These are phyloP conservation scores for Xylaria longipes DNA, from an alignment of 495 filamentous ascomycete genomes.

Conservation along the genomic window DNA sequence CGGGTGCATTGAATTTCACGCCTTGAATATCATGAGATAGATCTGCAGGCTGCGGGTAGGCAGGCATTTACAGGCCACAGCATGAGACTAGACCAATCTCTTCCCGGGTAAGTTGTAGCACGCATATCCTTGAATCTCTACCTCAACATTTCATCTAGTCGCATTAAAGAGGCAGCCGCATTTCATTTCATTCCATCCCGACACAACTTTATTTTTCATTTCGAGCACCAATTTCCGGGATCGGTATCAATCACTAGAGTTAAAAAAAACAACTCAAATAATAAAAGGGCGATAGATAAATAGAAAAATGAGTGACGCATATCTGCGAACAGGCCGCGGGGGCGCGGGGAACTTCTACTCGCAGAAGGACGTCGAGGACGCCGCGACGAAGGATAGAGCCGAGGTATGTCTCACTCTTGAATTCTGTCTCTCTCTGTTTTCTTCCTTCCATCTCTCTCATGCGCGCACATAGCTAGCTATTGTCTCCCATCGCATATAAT, in stretches of 20 bases:
- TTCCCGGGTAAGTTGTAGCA: conserved; percentile 16
- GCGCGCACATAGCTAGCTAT: too few species aligned
- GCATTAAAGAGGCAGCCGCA: neutral
- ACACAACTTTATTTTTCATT: neutral
- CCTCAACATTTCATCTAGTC: neutral
- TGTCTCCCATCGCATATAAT: neutral
- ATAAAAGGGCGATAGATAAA: neutral
- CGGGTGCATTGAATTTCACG: neutral
- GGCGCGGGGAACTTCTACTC: conserved; percentile 69
- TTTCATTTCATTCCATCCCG: neutral
- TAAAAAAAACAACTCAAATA: neutral
- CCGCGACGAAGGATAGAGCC: conserved; percentile 27
- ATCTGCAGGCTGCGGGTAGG: neutral
- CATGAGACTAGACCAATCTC: too few species aligned
- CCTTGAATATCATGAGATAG: neutral
- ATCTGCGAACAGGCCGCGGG: conserved; percentile 55
- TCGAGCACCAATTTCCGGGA: neutral
- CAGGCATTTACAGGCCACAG: neutral
- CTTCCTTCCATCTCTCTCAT: too few species aligned
- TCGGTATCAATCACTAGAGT: neutral
- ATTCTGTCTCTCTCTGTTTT: too few species aligned
- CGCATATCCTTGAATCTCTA: neutral
- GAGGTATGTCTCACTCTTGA: conserved; percentile 41
- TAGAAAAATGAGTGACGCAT: conserved; percentile 33
- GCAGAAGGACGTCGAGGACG: conserved; percentile 59